Base-by-base conservation (phyloP, 2,329 filamentous ascomycete genomes). In the Trematosphaeria pertusa region DNA sequence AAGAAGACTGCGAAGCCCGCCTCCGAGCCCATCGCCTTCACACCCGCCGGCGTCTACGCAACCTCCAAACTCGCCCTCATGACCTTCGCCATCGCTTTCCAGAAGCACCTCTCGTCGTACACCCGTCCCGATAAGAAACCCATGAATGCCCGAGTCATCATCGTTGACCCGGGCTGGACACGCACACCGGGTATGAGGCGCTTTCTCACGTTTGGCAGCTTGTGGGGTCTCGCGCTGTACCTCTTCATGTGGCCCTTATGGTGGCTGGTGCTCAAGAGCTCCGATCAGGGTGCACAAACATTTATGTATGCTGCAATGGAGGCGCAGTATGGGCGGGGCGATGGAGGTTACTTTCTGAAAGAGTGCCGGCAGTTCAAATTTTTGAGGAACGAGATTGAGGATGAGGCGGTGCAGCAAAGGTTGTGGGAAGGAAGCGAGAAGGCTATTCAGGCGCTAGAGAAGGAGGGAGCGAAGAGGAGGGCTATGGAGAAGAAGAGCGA, bases 231-330 rank as follows among this genome's bases (percentile, higher is more conserved):
- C 15, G 70, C 86, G 0, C 37, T 90, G 14, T 99, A 99, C 71
- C 70, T 96, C 6, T 34, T 87, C 9, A 83, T 85, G 24, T 99
- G 93, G 79, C 81, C 88, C 1, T 57, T 96, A 0, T 90, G 89
- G 70, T 97, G 93, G 90, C 72, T 99, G 17, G 71, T 97, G 1
- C 78, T 99, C 42, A 97, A 99, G 73, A 92, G 88, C 24, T 83
- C 91, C 0, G 75, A 86, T 41, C 86, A 89, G 74, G 94, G 90
- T 2, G 89, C 93, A 0, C 92, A 99, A 73, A 91, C 88, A 4
- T 85, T 97, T 36, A 76, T 97, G 7, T 87, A 87, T 58, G 92
- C 92, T 0, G 86, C 86, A 1, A 95, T 97, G 89, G 92, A 97
- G 44, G 81, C 82, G 2, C 78, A 80, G 2, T 83, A 91, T 39